Evolutionary conservation across 306 rosid genomes (phyloP).

Genomic region (Cucumis melo): DNA sequence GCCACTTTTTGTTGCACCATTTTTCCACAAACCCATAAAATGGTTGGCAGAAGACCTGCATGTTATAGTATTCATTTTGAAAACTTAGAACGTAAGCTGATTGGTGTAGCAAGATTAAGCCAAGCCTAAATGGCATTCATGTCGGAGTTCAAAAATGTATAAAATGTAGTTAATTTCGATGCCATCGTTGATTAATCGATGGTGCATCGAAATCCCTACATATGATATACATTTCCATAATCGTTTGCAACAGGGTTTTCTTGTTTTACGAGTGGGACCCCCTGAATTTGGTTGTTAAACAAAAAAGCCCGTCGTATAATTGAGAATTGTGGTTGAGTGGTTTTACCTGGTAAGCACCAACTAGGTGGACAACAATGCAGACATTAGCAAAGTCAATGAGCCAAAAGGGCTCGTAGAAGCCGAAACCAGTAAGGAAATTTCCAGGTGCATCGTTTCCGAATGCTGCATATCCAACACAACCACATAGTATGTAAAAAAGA

Average conservation of each 20-base stretch:
- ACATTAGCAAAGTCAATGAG: constrained; percentile 75
- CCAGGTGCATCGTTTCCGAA: constrained; percentile 90
- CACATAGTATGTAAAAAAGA: constrained; percentile 68
- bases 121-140: background rate
- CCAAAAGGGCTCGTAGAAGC: constrained; percentile 98
- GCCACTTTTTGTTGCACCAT: constrained; percentile 37
- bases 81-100: background rate
- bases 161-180: no score
- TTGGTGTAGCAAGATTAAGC: background rate
- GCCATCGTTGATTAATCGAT: no score
- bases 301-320: no score
- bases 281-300: no score
- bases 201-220: no score
- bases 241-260: no score
- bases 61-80: background rate
- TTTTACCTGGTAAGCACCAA: constrained; percentile 86
- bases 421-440: constrained; percentile 95
- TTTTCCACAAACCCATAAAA: constrained; percentile 56
- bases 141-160: background rate
- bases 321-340: background rate
- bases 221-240: no score
- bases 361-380: constrained; percentile 75
- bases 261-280: no score
- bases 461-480: constrained; percentile 83
- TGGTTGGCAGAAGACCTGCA: constrained; percentile 86